These are phyloP conservation scores for Hypoxylon intermedium DNA, from an alignment of 495 filamentous ascomycete species.

Conservation along the genomic window DNA sequence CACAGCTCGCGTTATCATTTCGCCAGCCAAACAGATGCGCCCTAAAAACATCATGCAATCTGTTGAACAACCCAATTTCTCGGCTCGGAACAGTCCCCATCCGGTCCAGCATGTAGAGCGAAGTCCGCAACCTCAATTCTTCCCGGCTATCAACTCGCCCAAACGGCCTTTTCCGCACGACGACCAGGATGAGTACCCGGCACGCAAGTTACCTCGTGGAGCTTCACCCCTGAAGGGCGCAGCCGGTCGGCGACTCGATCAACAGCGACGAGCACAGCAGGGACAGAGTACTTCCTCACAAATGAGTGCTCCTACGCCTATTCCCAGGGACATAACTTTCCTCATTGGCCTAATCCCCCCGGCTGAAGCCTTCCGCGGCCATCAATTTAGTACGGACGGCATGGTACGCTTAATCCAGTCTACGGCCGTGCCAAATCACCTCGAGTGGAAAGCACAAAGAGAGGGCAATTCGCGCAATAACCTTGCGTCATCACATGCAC, in stretches of 20 bases:
- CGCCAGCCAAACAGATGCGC: slow-evolving; percentile 73
- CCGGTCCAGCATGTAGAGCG: slow-evolving; percentile 41
- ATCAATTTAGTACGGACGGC: slow-evolving; percentile 70
- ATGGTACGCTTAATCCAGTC: slow-evolving; percentile 76
- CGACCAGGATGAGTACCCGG: slow-evolving; percentile 75
- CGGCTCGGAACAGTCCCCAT: slow-evolving; percentile 62
- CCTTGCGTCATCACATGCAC: slow-evolving; percentile 37
- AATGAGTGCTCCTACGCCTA: slow-evolving; percentile 47
- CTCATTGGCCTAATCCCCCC: slow-evolving; percentile 83
- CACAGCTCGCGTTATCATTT: slow-evolving; percentile 79
- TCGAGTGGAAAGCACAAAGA: slow-evolving; percentile 49
- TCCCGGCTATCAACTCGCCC: slow-evolving; percentile 69
- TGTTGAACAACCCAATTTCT: slow-evolving; percentile 54
- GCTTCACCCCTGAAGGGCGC: slow-evolving; percentile 88
- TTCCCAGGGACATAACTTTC: slow-evolving; percentile 83
- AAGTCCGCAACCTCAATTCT: slow-evolving; percentile 59
- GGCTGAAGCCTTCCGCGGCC: slow-evolving; percentile 71
- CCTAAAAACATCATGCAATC: slow-evolving; percentile 64
- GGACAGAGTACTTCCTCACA: slow-evolving; percentile 51
- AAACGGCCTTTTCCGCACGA: slow-evolving; percentile 75
- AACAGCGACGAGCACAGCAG: slow-evolving; percentile 67
- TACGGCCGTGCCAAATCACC: slow-evolving; percentile 66
- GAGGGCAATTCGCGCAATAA: slow-evolving; percentile 19
- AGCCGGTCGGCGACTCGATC: slow-evolving; percentile 80
- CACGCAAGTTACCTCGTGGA: slow-evolving; percentile 80